Conservation (phyloP, 768 basidiomycete species). For the Collybiopsis confluens region DNA sequence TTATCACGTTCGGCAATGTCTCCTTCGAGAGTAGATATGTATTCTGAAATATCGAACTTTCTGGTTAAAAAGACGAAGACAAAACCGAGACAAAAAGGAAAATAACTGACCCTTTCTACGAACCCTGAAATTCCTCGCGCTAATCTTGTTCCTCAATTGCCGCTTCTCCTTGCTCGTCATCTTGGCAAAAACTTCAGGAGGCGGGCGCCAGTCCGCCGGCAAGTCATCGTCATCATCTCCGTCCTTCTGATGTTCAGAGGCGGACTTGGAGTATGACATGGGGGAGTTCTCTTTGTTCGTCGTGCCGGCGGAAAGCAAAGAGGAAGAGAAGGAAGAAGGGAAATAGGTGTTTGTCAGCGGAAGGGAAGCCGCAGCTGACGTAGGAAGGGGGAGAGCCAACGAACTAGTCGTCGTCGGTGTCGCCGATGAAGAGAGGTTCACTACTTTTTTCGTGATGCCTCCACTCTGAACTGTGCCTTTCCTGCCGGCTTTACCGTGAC, state of each 20-base stretch:
- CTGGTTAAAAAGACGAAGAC: too few relatives aligned
- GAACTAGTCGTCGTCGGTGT: conserved; percentile 15
- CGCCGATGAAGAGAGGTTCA: too few relatives aligned
- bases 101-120: conserved; percentile 72
- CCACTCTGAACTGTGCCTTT: conserved; percentile 71
- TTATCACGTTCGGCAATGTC: conserved; percentile 91
- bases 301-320: conserved; percentile 5
- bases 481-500: conserved; percentile 50
- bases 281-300: conserved; percentile 33
- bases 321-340: not conserved
- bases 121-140: conserved; percentile 92
- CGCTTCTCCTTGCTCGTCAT: conserved; percentile 95
- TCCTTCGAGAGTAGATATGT: conserved; percentile 89
- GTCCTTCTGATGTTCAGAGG: conserved; percentile 12
- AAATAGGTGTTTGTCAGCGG: not conserved
- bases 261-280: not conserved
- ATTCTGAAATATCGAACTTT: too few relatives aligned
- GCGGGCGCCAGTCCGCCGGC: conserved; percentile 79
- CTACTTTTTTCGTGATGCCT: conserved; percentile 61
- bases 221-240: conserved; percentile 49
- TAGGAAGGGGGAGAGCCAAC: not conserved
- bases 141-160: conserved; percentile 95
- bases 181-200: conserved; percentile 91
- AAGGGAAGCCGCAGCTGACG: conserved; percentile 10
- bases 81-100: conserved; percentile 7